Conservation (phyloP, 768 basidiomycete genomes). For the Cystofilobasidium ferigula region DNA sequence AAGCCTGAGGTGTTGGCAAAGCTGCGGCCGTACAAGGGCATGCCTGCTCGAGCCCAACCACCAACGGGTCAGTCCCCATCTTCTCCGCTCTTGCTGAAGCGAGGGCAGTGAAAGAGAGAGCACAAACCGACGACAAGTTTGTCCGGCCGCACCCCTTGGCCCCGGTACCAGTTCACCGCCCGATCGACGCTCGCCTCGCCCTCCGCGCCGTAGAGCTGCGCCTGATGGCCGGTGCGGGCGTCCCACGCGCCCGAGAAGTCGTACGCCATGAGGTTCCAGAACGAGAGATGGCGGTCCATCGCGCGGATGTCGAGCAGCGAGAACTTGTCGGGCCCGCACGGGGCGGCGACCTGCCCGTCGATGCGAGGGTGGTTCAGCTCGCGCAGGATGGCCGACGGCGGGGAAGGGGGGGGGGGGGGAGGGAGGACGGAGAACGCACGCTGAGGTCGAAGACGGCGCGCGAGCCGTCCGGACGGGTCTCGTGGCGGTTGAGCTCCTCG, state of each 20-base stretch:
- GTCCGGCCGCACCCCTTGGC: conserved; percentile 57
- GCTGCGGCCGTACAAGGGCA: conserved; percentile 86
- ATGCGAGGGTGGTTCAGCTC: conserved; percentile 31
- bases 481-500: conserved; percentile 61
- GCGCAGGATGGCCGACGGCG: conserved; percentile 21
- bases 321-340: conserved; percentile 81
- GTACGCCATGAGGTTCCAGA: conserved; percentile 88
- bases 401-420: conserved; percentile 44
- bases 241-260: conserved; percentile 67
- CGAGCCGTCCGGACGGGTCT: conserved; percentile 54
- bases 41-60: conserved; percentile 39
- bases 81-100: no score
- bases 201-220: conserved; percentile 55
- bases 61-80: neutral
- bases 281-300: conserved; percentile 77
- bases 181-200: conserved; percentile 48
- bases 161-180: conserved; percentile 61
- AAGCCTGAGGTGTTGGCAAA: conserved; percentile 75
- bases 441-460: conserved; percentile 54
- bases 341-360: conserved; percentile 50
- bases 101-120: no score
- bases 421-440: conserved; percentile 42
- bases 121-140: conserved; percentile 66
- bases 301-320: conserved; percentile 62
- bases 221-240: conserved; percentile 58